These are phyloP conservation scores for Vitis amurensis DNA, from an alignment of 164 flowering plant genomes.

Conservation along the genomic window DNA sequence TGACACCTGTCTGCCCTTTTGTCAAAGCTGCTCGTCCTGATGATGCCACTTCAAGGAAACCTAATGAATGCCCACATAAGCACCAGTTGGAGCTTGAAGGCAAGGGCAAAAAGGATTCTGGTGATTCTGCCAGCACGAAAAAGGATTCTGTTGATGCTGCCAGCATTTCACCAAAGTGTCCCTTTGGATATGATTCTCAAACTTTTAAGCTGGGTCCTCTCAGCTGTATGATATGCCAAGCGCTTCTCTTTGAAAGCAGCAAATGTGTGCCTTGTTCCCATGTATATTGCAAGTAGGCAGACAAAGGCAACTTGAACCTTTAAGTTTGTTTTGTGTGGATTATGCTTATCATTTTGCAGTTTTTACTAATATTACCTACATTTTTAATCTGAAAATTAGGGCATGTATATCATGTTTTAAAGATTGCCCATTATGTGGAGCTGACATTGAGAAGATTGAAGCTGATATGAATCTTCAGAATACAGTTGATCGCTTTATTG, in stretches of 20 bases:
- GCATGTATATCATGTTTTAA: conserved; percentile 80
- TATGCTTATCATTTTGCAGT: background rate
- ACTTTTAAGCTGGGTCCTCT: conserved; percentile 91
- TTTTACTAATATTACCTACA: background rate
- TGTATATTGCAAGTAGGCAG: conserved; percentile 82
- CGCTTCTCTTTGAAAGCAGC: conserved; percentile 78
- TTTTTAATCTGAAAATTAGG: conserved; percentile 32
- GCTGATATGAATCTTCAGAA: conserved; percentile 69
- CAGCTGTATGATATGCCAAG: conserved; percentile 90
- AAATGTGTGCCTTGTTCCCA: conserved; percentile 93
- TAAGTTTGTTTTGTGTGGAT: background rate
- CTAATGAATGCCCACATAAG: conserved; percentile 17
- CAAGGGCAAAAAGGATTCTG: conserved; percentile 8
- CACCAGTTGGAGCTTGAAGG: conserved; percentile 3
- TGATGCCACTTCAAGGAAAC: conserved; percentile 37
- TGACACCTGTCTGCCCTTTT: conserved; percentile 80
- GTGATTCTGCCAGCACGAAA: conserved; percentile 11
- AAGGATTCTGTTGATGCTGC: conserved; percentile 34
- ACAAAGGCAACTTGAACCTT: background rate
- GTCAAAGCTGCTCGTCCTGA: conserved; percentile 57
- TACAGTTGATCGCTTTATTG: conserved; percentile 84
- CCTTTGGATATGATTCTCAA: conserved; percentile 84
- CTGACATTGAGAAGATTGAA: conserved; percentile 82
- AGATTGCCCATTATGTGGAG: conserved; percentile 97
- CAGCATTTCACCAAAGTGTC: conserved; percentile 65